Evolutionary conservation across 192 early-diverging fungal genomes (phyloP), one percentile per base, ranked within the genome.

Genomic region (Coemansia sp.): DNA sequence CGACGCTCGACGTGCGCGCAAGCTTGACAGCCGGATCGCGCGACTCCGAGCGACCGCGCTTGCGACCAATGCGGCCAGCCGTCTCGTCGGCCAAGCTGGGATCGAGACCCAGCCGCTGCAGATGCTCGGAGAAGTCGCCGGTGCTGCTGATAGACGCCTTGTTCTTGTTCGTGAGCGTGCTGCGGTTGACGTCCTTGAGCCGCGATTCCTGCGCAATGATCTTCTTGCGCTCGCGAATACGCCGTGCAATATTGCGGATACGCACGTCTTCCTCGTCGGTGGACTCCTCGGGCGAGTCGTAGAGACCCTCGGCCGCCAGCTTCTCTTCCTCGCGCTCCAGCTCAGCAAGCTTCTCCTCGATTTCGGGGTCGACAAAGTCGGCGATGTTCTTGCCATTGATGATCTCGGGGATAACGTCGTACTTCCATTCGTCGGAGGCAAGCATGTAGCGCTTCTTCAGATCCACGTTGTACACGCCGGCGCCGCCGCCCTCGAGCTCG

Each of bases 351-450:
- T 90, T 90, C 74, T 95, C 92, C 67, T 94, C 94, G 74, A 99
- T 98, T 5, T 98, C 94, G 28, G 95, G 84, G 83, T 99, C 98
- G 71, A 98, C 82, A 76, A 98, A 99, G 83, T 99, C 98, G 20
- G 93, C 93, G 32, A 99, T 86, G 82, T 99, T 99, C 84, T 94
- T 92, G 68, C 96, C 96, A 68, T 98, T 88, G 87, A 95, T 90
- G 78, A 99, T 95, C 83, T 99, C 98, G 34, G 98, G 98, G 55
- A 99, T 95, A 39, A 81, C 82, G 79, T 99, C 98, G 83, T 98
- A 90, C 78, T 92, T 95, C 96, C 96, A 98, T 45, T 95, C 91
- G 53, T 85, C 83, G 45, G 92, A 75, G 19, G 81, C 84, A 51
- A 98, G 85, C 70, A 87, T 42, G 82, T 99, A 99, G 62, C 82